Evolutionary conservation across 306 rosid species (phyloP), one percentile per base, ranked within the genome.

Genomic region (Hippophae gyantsensis): DNA sequence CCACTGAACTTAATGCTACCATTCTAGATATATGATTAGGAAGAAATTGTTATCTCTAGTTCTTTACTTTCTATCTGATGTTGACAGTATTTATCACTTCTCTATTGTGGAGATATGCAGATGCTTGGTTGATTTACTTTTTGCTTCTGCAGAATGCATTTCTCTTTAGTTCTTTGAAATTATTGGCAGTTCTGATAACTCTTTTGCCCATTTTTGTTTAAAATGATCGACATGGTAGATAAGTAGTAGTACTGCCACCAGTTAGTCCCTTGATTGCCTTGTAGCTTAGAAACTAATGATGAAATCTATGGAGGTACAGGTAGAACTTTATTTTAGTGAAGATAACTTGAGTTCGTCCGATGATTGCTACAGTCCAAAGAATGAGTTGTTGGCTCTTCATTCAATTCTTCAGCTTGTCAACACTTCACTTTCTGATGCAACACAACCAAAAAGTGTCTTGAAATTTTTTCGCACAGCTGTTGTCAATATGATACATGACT

Each of bases 251-350:
- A 43, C 26, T n/a, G 12, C 54, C 57, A 6, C 18, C 32, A 46
- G 32, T 44, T 40, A 43, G 9, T 56, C 44, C 27, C 42, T 32
- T 50, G 43, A 18, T 54, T 54, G 41, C 49, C 48, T 54, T 61
- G 60, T 61, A 46, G 53, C 12, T 69, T 7, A 6, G 52, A n/a
- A 48, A 70, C 64, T 73, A 71, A 27, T 73, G 64, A 62, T 52
- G 56, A 55, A 46, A 69, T 58, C 48, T 67, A 56, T 47, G 64
- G 66, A 46, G 56, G 26, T 81, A 74, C 88, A 92, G 98, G 70
- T 70, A 71, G 95, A 92, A 56, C 90, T 92, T 64, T 92, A 92
- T 81, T 92, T 87, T 81, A 78, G 71, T 42, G 87, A 70, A 57
- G 89, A 83, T 57, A 79, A 83, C 26, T 67, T 18, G 48, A 51